Percentiles rank a stretch among this genome's conserved stretches.
Evolutionary conservation across 768 basidiomycete species (phyloP).

Genomic region (Leccinum olivaceopallidum): DNA sequence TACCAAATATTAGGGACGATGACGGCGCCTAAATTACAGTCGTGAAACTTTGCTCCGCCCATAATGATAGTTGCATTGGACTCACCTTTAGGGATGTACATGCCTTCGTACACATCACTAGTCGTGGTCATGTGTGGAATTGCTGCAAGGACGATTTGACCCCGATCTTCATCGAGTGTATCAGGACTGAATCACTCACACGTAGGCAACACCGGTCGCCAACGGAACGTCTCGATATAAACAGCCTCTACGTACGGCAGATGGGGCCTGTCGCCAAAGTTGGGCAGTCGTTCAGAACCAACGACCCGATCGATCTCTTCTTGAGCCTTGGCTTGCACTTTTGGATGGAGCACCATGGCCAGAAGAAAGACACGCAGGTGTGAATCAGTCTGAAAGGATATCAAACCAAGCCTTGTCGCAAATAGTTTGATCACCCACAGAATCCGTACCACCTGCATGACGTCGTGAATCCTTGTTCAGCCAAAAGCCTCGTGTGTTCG

Average conservation of each 20-base stretch:
- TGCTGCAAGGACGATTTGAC: slow-evolving; percentile 8
- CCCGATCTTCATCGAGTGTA: too few species aligned
- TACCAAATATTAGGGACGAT: slow-evolving; percentile 29
- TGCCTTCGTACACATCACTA: slow-evolving; percentile 30
- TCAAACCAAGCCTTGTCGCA: background rate
- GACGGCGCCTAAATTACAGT: slow-evolving; percentile 13
- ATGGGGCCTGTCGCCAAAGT: slow-evolving; percentile 24
- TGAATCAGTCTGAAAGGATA: slow-evolving; percentile 12
- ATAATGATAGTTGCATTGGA: background rate
- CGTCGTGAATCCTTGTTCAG: background rate
- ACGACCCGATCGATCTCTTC: slow-evolving; percentile 34
- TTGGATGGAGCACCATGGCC: slow-evolving; percentile 35
- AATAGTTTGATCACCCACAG: slow-evolving; percentile 14
- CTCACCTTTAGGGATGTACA: slow-evolving; percentile 33
- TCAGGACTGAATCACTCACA: slow-evolving; percentile 18
- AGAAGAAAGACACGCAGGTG: slow-evolving; percentile 31
- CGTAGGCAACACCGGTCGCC: slow-evolving; percentile 29
- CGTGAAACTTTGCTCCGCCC: background rate
- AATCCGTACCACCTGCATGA: slow-evolving; percentile 27
- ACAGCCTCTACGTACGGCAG: slow-evolving; percentile 37
- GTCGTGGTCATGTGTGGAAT: slow-evolving; percentile 25
- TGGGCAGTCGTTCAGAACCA: slow-evolving; percentile 32
- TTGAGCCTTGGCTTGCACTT: slow-evolving; percentile 32
- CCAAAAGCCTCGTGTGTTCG: too few species aligned
- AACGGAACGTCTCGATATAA: slow-evolving; percentile 33